Base-by-base conservation (phyloP, 495 filamentous ascomycete genomes). In the Aspergillus ellipticus region DNA sequence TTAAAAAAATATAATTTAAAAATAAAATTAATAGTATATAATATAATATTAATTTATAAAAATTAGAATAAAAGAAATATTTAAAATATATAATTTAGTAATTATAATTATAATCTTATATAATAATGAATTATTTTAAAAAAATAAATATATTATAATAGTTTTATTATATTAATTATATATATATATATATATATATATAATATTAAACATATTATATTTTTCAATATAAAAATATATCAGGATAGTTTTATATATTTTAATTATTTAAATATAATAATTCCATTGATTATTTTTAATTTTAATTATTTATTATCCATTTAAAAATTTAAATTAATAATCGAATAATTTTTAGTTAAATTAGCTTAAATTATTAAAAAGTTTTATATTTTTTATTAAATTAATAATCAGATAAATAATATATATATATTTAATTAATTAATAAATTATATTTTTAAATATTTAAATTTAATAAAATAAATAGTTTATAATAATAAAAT, bases 381-480 rank as follows among this genome's bases (percentile, higher is more conserved):
- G 6, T 5, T 6, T n/a, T 42, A 42, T 42, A 42, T 42, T n/a
- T 6, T 4, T 42, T 42, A 53, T 31, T 49, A 51, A 28, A 42
- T 24, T 51, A 51, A 54, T 58, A 59, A 31, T 50, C 55, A 45
- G 43, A 22, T 48, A 54, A 58, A 43, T 52, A 55, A 51, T 56
- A 29, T 46, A 24, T 37, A 43, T 45, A 26, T 54, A 42, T 56
- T 56, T 51, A 47, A 28, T 33, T 62, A 59, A 60, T 22, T 49
- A 39, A 51, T 28, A 39, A 54, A 51, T 57, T 57, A 54, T 54
- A 45, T 39, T 57, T 55, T 54, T 28, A 49, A 24, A 49, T 49
- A 29, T 54, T 41, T 57, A 42, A 31, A 56, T 43, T 17, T 53
- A 29, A 42, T 61, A 57, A 49, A 37, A 46, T 47, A 28, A 55